Evolutionary conservation across 2,329 filamentous ascomycete species (phyloP), one percentile per base, ranked within the genome.

Genomic region (Dactylellina haptotyla): DNA sequence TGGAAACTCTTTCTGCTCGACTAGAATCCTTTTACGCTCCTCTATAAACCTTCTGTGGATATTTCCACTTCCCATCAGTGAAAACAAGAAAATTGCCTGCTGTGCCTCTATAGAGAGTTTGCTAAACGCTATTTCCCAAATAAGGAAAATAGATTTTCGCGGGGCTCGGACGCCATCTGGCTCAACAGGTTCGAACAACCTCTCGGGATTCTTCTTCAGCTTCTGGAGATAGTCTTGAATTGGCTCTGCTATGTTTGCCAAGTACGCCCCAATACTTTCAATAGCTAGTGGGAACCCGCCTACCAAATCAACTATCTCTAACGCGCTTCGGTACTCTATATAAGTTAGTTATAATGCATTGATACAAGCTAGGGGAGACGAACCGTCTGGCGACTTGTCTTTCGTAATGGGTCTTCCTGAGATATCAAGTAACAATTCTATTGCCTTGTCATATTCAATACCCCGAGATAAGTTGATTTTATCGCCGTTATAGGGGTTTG

Each of bases 41-140:
- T 26, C 37, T 6, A 65, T 16, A 1, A 65, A 3, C 16, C 30
- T 30, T 4, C 39, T 16, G 23, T 50, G 62, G 12, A 65, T 50
- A 56, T 65, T 41, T 28, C 48, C 62, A 32, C 48, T 48, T 37
- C 30, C 50, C 3, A 65, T 65, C 23, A 65, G n/a, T 2, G 62
- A 65, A 32, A 65, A 8, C n/a, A 65, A 20, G 9, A 57, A 51
- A 50, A 57, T n/a, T 20, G 57, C 5, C 26, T 65, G 26, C 8
- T 57, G 56, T 26, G 62, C 28, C 28, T 57, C 34, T 9, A 10
- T 14, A 5, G 50, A 48, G 30, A 65, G 37, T 23, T 30, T 65
- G 20, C 30, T n/a, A n/a, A 65, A 65, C 9, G 62, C 56, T 5
- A 57, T 30, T 28, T 65, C 26, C 18, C 26, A 57, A 14, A 65